Evolutionary conservation across 768 basidiomycete species (phyloP), one percentile per base, ranked within the genome.

Genomic region (Leccinum boreale): DNA sequence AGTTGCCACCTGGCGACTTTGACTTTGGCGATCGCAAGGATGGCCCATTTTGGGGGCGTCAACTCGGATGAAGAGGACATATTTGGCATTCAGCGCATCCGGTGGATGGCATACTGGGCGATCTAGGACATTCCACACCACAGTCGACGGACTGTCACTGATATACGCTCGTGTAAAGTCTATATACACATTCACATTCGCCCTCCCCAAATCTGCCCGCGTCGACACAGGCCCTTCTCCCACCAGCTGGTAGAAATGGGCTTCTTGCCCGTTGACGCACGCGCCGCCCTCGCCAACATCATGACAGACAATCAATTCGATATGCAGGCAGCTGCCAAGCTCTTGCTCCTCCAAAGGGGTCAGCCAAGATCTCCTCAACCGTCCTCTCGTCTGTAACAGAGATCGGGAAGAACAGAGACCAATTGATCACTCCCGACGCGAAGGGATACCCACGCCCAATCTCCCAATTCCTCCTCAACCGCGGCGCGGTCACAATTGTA

Each of bases 241-340:
- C 94, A 0, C 96, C 89, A 93, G 69, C 83, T 98, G 31, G 89
- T 96, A 26, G 93, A 95, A 73, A 97, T 97, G 94, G 95, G 94
- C 4, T 98, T 97, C 75, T 84, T 90, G 0, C 78, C 88, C 21
- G 72, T 81, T 19, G 85, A 91, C 67, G 90, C 95, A 3, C 83
- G 84, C 5, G 70, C 79, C 19, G 94, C 95, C 0, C 82, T 98
- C 1, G 80, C 83, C 3, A 78, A 85, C 24, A 92, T 90, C 0
- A 76, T 81, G 46, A 81, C 81, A 0, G 59, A 62, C 36, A 53
- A 42, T 8, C 87, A 86, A 0, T 68, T 85, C 52, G 86, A 95
- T 60, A 85, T 94, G 9, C 81, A 92, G 65, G 85, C 83, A 6
- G 94, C 94, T 1, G 67, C 94, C 23, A 93, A 95, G 52, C 79